Percentiles rank a stretch among this genome's conserved stretches.
These are phyloP conservation scores for Wickerhamiella dianesei DNA, from an alignment of 805 yeast genomes.

Conservation along the genomic window DNA sequence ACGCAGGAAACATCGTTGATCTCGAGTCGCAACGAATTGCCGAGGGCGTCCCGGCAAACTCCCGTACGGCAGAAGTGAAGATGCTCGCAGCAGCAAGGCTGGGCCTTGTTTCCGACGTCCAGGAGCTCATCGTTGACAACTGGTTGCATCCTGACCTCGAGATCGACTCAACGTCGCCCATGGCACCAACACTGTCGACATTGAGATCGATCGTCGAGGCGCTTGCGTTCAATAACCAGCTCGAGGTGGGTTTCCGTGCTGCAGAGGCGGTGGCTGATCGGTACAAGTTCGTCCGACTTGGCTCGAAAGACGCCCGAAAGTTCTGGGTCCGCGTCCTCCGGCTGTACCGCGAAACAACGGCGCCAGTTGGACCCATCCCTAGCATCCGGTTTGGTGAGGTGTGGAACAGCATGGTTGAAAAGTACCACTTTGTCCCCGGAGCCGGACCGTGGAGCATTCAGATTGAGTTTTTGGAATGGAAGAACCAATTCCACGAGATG, in stretches of 20 bases:
- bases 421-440: conserved; percentile 8
- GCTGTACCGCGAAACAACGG: conserved; percentile 11
- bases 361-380: conserved; percentile 11
- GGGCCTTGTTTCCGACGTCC: conserved; percentile 16
- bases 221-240: conserved; percentile 18
- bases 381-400: conserved; percentile 9
- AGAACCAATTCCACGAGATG: conserved; percentile 15
- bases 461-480: conserved; percentile 12
- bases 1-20: conserved; percentile 17
- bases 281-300: conserved; percentile 14
- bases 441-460: conserved; percentile 14
- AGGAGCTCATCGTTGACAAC: conserved; percentile 16
- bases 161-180: conserved; percentile 5
- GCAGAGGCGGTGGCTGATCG: conserved; percentile 8
- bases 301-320: conserved; percentile 8
- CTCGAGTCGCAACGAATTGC: conserved; percentile 14
- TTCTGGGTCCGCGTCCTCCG: conserved; percentile 20
- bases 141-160: conserved; percentile 18
- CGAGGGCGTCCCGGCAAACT: conserved; percentile 22
- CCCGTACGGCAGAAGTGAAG: conserved; percentile 24
- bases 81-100: conserved; percentile 23
- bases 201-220: conserved; percentile 19
- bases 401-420: conserved; percentile 10
- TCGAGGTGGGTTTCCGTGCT: conserved; percentile 17
- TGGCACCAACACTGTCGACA: conserved; percentile 16